A percentile compares a stretch with the other conserved stretches of the same genome.
phyloP scores from a whole-genome alignment of 1,284 basidiomycete species.

The Somion occarium region DNA sequence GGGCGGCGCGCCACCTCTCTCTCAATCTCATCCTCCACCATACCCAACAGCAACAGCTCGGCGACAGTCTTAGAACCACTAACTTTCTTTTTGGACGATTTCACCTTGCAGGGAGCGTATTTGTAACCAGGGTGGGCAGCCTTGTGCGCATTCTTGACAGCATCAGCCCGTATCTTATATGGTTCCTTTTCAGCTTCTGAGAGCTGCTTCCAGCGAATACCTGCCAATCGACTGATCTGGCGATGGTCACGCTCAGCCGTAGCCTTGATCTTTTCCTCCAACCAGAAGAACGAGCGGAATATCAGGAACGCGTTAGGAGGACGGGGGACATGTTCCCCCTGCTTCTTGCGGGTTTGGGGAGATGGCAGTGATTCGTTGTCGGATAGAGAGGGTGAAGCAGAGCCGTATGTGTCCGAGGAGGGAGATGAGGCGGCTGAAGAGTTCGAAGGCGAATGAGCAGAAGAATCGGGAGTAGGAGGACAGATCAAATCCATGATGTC shows the following conservation, averaged over 20 bases:
- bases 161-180: slow-evolving; percentile 39
- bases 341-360: neutral
- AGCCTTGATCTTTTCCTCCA: slow-evolving; percentile 35
- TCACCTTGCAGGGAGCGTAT: no score
- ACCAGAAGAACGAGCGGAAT: slow-evolving; percentile 70
- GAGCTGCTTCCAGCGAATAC: slow-evolving; percentile 36
- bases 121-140: slow-evolving; percentile 51
- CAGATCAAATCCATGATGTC: neutral
- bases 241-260: slow-evolving; percentile 43
- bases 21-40: no score
- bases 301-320: slow-evolving; percentile 85
- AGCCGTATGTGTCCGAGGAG: neutral
- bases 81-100: no score
- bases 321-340: slow-evolving; percentile 32
- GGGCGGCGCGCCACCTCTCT: no score
- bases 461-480: neutral
- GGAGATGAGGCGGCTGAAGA: neutral
- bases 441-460: neutral
- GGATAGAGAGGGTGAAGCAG: neutral
- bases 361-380: neutral
- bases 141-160: slow-evolving; percentile 45
- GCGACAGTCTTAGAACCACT: no score
- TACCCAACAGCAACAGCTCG: no score
- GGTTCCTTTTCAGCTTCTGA: slow-evolving; percentile 30
- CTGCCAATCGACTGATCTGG: slow-evolving; percentile 48